These are phyloP conservation scores for Russula olivacea DNA, from an alignment of 768 basidiomycete genomes.

Conservation along the genomic window DNA sequence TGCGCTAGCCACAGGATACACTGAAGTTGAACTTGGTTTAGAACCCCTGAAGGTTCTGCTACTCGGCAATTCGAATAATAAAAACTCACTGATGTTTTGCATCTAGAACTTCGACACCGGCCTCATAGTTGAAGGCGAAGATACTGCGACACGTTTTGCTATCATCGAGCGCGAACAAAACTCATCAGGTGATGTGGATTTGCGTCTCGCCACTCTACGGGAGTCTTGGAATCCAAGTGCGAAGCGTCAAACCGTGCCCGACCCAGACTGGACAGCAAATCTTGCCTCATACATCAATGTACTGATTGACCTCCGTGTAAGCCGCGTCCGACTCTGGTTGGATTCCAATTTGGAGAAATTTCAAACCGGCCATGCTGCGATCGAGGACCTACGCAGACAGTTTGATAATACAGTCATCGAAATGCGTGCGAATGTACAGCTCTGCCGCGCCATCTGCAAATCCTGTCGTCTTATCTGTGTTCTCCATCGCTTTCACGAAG, in stretches of 20 bases:
- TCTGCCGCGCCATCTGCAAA: constrained; percentile 46
- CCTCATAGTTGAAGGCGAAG: constrained; percentile 35
- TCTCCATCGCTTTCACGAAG: constrained; percentile 41
- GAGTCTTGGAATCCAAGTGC: constrained; percentile 32
- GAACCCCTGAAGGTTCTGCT: constrained; percentile 46
- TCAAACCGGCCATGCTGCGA: constrained; percentile 37
- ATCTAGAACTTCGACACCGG: constrained; percentile 51
- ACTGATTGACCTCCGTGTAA: constrained; percentile 39
- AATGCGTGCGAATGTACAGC: constrained; percentile 40
- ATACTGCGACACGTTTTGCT: constrained; percentile 34
- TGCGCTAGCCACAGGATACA: constrained; percentile 45
- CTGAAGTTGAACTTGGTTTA: constrained; percentile 40
- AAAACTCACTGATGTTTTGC: not conserved
- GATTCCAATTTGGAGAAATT: constrained; percentile 45
- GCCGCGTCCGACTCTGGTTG: constrained; percentile 49
- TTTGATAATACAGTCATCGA: constrained; percentile 44
- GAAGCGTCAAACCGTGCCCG: constrained; percentile 34
- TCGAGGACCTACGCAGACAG: constrained; percentile 41
- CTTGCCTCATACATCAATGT: constrained; percentile 38
- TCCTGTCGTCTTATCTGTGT: constrained; percentile 48
- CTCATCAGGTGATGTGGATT: constrained; percentile 27
- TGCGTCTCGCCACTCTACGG: constrained; percentile 26
- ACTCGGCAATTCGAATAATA: not conserved
- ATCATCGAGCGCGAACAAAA: constrained; percentile 28
- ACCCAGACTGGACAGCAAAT: constrained; percentile 38